Conservation (phyloP, 495 filamentous ascomycete species). For the Annulohypoxylon maeteangense region DNA sequence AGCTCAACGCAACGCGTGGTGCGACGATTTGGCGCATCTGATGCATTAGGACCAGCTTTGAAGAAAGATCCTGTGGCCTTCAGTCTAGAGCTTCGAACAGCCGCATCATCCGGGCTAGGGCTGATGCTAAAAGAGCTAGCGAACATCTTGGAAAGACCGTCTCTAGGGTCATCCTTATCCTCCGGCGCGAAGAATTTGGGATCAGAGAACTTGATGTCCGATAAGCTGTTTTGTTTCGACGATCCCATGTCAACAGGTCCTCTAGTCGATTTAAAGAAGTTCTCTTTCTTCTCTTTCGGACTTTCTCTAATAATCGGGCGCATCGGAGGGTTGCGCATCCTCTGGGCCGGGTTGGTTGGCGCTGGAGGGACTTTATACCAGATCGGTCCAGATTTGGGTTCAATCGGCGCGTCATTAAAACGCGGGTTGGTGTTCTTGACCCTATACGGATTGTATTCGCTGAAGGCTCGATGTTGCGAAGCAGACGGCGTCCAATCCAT, state of each 20-base stretch:
- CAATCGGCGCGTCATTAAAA: conserved; percentile 66
- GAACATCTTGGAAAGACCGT: conserved; percentile 48
- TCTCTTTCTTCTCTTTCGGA: conserved; percentile 56
- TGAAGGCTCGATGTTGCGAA: conserved; percentile 62
- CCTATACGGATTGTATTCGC: conserved; percentile 54
- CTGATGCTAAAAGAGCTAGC: conserved; percentile 47
- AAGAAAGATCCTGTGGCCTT: conserved; percentile 11
- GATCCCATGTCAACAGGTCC: conserved; percentile 34
- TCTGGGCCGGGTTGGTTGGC: conserved; percentile 71
- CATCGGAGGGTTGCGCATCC: conserved; percentile 68
- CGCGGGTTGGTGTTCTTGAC: conserved; percentile 57
- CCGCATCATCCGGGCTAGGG: conserved; percentile 40
- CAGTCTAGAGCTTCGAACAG: neutral
- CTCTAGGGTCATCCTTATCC: conserved; percentile 46
- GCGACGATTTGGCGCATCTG: conserved; percentile 19
- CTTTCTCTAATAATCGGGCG: conserved; percentile 58
- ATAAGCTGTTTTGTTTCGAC: conserved; percentile 14
- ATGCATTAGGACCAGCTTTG: neutral
- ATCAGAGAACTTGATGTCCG: conserved; percentile 39
- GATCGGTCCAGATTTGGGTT: conserved; percentile 56
- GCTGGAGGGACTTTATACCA: conserved; percentile 72
- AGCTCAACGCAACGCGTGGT: conserved; percentile 32
- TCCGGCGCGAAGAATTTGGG: conserved; percentile 46
- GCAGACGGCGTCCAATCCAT: conserved; percentile 89
- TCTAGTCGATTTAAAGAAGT: conserved; percentile 52